Conservation (phyloP, 2,329 filamentous ascomycete species). For the Bipolaris oryzae region DNA sequence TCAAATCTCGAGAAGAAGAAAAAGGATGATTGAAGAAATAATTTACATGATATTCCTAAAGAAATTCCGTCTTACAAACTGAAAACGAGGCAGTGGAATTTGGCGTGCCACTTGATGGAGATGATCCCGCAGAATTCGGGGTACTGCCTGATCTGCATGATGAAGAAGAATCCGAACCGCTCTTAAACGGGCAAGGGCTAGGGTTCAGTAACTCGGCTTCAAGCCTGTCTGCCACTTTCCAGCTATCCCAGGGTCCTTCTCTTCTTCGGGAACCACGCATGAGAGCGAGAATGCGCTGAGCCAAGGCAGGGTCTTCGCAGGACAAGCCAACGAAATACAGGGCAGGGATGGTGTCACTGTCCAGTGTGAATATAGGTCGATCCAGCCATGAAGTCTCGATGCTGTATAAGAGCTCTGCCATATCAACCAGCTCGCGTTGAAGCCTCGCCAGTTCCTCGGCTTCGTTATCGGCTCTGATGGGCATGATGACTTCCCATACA, state of each 20-base stretch:
- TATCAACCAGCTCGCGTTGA: background rate
- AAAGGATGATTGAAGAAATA: background rate
- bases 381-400: slow-evolving; percentile 8
- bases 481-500: background rate
- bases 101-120: background rate
- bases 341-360: slow-evolving; percentile 5
- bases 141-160: too few species aligned
- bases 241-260: slow-evolving; percentile 9
- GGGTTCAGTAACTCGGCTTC: background rate
- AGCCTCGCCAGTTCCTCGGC: background rate
- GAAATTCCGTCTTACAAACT: background rate
- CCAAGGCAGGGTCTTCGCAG: slow-evolving; percentile 2
- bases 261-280: slow-evolving; percentile 2
- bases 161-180: background rate
- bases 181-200: background rate
- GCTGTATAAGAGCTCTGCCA: slow-evolving; percentile 1
- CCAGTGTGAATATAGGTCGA: slow-evolving; percentile 8
- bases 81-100: background rate
- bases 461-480: background rate
- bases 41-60: background rate
- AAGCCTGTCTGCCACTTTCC: slow-evolving; percentile 4
- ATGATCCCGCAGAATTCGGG: too few species aligned
- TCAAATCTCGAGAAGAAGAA: background rate
- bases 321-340: background rate
- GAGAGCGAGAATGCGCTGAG: slow-evolving; percentile 1